phyloP scores from a whole-genome alignment of 441 rosid species.

The Viola pubescens region DNA sequence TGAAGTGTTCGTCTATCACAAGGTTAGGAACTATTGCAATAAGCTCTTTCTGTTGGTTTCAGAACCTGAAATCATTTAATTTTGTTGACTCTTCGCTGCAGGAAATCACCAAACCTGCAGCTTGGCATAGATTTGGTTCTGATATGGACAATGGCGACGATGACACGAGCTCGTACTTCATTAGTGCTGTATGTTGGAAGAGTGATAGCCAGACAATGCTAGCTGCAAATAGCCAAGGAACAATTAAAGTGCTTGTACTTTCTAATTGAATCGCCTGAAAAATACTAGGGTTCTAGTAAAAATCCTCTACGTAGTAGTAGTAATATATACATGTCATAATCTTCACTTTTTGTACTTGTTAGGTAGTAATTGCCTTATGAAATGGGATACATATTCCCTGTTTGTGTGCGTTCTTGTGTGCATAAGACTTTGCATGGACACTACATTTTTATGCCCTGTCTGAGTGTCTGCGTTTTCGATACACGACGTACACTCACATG shows the following conservation, averaged over 20 bases:
- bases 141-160: conserved; percentile 61
- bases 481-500: too few species aligned
- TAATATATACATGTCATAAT: too few species aligned
- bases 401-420: too few species aligned
- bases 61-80: too few species aligned
- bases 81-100: conserved; percentile 16
- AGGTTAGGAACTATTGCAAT: conserved; percentile 28
- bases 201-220: conserved; percentile 71
- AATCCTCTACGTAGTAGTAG: too few species aligned
- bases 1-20: conserved; percentile 78
- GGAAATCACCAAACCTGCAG: conserved; percentile 68
- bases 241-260: conserved; percentile 68
- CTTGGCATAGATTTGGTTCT: conserved; percentile 63
- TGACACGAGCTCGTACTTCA: conserved; percentile 58
- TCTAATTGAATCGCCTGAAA: conserved; percentile 34
- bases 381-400: too few species aligned
- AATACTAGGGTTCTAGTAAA: too few species aligned
- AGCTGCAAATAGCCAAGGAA: conserved; percentile 80
- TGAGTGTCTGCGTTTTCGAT: too few species aligned
- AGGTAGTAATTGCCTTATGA: too few species aligned
- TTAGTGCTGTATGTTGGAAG: conserved; percentile 91
- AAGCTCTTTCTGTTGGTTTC: background rate
- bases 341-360: too few species aligned
- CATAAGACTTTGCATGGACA: too few species aligned
- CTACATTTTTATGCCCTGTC: too few species aligned